Base-by-base conservation (phyloP, 495 filamentous ascomycete species). In the Melanomma pulvis-pyrius region DNA sequence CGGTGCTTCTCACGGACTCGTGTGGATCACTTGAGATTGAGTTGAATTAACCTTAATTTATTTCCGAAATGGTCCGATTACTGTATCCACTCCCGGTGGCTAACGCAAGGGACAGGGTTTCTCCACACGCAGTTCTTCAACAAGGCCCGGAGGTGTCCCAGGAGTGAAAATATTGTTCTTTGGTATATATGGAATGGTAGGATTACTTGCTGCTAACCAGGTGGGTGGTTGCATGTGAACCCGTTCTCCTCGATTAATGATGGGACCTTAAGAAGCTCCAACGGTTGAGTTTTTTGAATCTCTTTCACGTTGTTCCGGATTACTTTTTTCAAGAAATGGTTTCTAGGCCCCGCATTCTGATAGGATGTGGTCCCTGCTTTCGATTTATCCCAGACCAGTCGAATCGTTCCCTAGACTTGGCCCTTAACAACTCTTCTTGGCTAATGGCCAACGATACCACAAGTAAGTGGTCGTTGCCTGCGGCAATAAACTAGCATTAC, bases 1-100 rank as follows among this genome's bases (percentile, higher is more conserved):
- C 4, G 11, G 11, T 24, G 22, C 26, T 3, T 13, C 11, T 51
- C 19, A 9, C 48, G 48, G 26, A 24, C 6, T 51, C 19, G 19
- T 25, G 26, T 24, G 26, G 9, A 24, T 3, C n/a, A 3, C 6
- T 51, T 51, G 48, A 51, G 26, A 51, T 51, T 51, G 22, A 9
- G 48, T 26, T 26, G 48, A 25, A 44, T 44, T 44, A 44, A 44
- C 2, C 25, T 54, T 54, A 9, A 54, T 54, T 34, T 54, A 54
- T 30, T n/a, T 26, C 19, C 25, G 8, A 19, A 36, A 11, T 54
- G 51, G 51, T 5, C n/a, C 30, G 29, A 32, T 54, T 26, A 54
- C 15, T n/a, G 1, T 8, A 4, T 29, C 1, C 6, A 21, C 25
- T 29, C 29, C 4, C 17, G 8, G n/a, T 54, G 25, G 51, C 51